Conservation (phyloP, 2,329 filamentous ascomycete species). For the Allantophomopsis cytisporea region DNA sequence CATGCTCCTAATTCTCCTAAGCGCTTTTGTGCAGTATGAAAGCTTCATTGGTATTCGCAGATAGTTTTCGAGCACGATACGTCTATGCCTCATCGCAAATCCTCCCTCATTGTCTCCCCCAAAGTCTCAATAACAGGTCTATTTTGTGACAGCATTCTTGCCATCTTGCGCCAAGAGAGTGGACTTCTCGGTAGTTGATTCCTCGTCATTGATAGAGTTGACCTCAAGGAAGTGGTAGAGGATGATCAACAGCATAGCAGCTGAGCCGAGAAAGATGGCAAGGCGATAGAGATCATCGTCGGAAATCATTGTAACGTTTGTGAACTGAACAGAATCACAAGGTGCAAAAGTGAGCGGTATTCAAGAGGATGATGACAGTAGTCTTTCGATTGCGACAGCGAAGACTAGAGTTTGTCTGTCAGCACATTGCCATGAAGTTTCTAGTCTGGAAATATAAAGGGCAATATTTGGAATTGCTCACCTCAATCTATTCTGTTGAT, state of each 20-base stretch:
- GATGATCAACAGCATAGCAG: constrained; percentile 84
- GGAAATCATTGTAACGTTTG: constrained; percentile 65
- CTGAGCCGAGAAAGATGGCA: constrained; percentile 82
- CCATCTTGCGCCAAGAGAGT: no score
- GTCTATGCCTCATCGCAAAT: no score
- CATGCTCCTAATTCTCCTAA: background rate
- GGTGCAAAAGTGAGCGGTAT: background rate
- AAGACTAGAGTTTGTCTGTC: background rate
- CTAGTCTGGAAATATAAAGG: no score
- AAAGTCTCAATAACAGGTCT: no score
- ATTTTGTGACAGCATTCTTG: no score
- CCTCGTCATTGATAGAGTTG: constrained; percentile 52
- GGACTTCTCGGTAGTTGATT: no score
- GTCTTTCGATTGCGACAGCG: background rate
- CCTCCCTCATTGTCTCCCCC: no score
- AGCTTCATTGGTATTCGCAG: no score
- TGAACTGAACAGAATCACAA: constrained; percentile 7
- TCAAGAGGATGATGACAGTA: constrained; percentile 3
- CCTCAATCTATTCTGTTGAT: no score
- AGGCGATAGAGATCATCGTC: constrained; percentile 84
- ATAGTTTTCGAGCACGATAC: no score
- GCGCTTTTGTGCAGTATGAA: no score
- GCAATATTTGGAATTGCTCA: no score
- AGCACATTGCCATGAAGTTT: background rate
- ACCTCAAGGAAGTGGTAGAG: constrained; percentile 94